Conservation (phyloP, 306 rosid genomes). For the Trifolium fragiferum region DNA sequence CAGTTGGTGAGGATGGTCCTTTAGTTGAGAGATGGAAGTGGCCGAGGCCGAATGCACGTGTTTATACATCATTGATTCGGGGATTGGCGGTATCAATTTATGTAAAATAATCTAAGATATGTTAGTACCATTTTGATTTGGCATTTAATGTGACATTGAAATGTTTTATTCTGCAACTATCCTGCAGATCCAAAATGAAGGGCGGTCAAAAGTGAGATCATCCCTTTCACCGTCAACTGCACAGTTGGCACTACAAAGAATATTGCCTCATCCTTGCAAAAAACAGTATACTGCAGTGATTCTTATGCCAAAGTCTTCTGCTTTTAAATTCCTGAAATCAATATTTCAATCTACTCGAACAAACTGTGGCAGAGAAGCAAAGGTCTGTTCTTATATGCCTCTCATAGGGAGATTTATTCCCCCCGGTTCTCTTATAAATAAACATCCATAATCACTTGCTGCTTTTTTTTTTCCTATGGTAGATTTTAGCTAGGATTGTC, state of each 20-base stretch:
- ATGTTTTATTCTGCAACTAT: slow-evolving; percentile 32
- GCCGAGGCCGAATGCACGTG: slow-evolving; percentile 80
- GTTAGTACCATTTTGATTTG: too few relatives aligned
- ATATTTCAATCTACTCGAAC: slow-evolving; percentile 52
- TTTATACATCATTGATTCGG: slow-evolving; percentile 65
- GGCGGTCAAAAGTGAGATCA: slow-evolving; percentile 70
- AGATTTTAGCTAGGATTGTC: slow-evolving; percentile 74
- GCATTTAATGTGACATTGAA: too few relatives aligned
- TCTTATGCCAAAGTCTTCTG: slow-evolving; percentile 75
- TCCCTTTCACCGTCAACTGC: slow-evolving; percentile 68
- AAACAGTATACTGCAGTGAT: slow-evolving; percentile 85
- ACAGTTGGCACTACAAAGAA: slow-evolving; percentile 71
- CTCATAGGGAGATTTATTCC: slow-evolving; percentile 17
- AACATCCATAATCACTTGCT: slow-evolving; percentile 7
- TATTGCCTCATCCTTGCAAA: slow-evolving; percentile 85
- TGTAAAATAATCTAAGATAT: too few relatives aligned
- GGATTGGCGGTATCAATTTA: slow-evolving; percentile 87
- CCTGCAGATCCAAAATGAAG: slow-evolving; percentile 78
- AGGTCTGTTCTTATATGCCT: slow-evolving; percentile 54
- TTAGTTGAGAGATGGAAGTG: slow-evolving; percentile 78
- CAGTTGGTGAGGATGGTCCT: slow-evolving; percentile 61
- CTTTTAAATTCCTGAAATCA: slow-evolving; percentile 61
- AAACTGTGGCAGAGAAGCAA: slow-evolving; percentile 58
- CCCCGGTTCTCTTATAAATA: neutral
- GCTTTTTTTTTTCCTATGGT: slow-evolving; percentile 44